Percentiles rank a stretch among this genome's conserved stretches.
phyloP scores from a whole-genome alignment of 192 early-diverging fungal genomes.

The Coemansia sp. region DNA sequence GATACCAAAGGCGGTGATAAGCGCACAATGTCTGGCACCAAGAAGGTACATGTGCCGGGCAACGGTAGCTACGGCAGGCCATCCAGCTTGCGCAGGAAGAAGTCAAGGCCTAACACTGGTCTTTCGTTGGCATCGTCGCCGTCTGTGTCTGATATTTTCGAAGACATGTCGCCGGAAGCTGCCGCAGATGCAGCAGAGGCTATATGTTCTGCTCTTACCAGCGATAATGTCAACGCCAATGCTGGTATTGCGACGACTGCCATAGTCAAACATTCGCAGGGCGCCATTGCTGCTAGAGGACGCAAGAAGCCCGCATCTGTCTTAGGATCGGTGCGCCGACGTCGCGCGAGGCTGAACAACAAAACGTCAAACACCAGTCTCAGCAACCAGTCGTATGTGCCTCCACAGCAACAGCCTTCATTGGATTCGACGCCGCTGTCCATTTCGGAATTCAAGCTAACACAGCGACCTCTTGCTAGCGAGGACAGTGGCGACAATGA shows the following conservation, averaged over 20 bases:
- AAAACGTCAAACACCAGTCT: conserved; percentile 27
- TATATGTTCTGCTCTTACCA: conserved; percentile 26
- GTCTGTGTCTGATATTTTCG: conserved; percentile 23
- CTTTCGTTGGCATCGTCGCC: background rate
- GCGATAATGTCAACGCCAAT: conserved; percentile 5
- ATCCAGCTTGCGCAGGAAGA: conserved; percentile 26
- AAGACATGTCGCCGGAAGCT: conserved; percentile 22
- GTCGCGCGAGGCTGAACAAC: conserved; percentile 40
- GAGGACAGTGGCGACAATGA: background rate
- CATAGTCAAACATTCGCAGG: conserved; percentile 13
- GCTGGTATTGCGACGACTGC: background rate
- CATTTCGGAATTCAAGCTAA: conserved; percentile 2
- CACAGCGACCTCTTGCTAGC: background rate
- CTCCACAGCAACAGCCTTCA: background rate
- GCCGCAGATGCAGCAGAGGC: conserved; percentile 35
- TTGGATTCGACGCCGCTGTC: background rate
- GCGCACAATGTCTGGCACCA: conserved; percentile 1
- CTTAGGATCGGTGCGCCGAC: conserved; percentile 39
- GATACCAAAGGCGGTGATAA: conserved; percentile 13
- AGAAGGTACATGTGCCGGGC: conserved; percentile 4
- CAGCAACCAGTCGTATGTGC: background rate
- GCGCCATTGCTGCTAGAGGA: background rate
- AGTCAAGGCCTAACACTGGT: conserved; percentile 16
- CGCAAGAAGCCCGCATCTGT: conserved; percentile 41
- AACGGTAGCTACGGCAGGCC: conserved; percentile 8